A percentile compares a stretch with the other conserved stretches of the same genome.
phyloP scores from a whole-genome alignment of 164 flowering plant genomes.

The Vitis labrusca region DNA sequence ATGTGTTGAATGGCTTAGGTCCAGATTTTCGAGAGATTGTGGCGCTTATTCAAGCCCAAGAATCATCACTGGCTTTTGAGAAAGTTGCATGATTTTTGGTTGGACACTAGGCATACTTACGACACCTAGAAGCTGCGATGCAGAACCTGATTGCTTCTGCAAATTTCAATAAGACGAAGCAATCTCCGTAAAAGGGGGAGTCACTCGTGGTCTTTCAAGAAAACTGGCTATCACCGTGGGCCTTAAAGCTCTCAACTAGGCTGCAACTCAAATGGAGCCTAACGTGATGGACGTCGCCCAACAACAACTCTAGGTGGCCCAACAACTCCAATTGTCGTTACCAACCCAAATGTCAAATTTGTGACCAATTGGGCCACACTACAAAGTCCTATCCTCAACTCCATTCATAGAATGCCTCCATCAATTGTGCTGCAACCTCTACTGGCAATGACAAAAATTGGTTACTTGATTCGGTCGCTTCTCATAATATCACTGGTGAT shows the following conservation, averaged over 20 bases:
- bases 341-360: not conserved
- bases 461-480: not conserved
- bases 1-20: not conserved
- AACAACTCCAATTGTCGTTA: not conserved
- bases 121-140: not conserved
- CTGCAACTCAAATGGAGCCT: not conserved
- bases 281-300: too few relatives aligned
- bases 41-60: not conserved
- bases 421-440: not conserved
- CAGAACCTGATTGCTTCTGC: not conserved
- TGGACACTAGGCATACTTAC: not conserved
- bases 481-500: slow-evolving; percentile 1
- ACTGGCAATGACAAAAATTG: not conserved
- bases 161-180: not conserved
- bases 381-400: not conserved
- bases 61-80: not conserved
- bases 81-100: not conserved
- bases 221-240: not conserved
- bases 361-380: not conserved
- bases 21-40: not conserved
- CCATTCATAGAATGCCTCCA: not conserved
- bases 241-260: not conserved
- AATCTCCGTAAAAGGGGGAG: not conserved
- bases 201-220: not conserved
- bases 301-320: not conserved